Evolutionary conservation across 768 basidiomycete genomes (phyloP).

Genomic region (Clitopilus hobsonii): DNA sequence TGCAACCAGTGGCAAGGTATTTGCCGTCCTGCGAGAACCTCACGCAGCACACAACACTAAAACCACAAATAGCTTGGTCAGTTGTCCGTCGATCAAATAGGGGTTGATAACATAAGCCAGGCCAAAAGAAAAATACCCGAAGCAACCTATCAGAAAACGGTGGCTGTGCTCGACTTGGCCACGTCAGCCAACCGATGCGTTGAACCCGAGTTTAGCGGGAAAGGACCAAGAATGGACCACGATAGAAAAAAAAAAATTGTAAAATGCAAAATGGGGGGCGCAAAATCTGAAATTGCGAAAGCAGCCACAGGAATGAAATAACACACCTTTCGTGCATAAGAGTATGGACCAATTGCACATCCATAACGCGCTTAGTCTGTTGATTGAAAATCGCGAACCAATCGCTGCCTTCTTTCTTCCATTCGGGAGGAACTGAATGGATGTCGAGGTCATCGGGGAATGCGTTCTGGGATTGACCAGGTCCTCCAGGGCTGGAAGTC

Average conservation of each 20-base stretch:
- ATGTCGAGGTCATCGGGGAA: slow-evolving; percentile 44
- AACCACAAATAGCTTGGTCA: background rate
- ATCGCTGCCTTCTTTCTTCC: slow-evolving; percentile 71
- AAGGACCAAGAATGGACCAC: slow-evolving; percentile 2
- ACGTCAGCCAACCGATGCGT: slow-evolving; percentile 8
- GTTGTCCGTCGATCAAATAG: background rate
- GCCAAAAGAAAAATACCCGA: background rate
- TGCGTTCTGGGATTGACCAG: slow-evolving; percentile 10
- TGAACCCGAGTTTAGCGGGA: slow-evolving; percentile 5
- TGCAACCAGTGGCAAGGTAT: slow-evolving; percentile 92
- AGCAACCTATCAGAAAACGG: background rate
- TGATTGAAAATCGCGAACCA: slow-evolving; percentile 91
- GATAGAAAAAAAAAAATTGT: background rate
- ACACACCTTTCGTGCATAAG: slow-evolving; percentile 81
- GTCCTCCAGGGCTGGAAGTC: slow-evolving; percentile 13
- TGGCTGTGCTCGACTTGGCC: slow-evolving; percentile 2
- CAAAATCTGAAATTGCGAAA: background rate
- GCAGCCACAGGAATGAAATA: background rate
- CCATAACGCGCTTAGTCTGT: slow-evolving; percentile 69
- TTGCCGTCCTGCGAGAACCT: slow-evolving; percentile 92
- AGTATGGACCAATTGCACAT: slow-evolving; percentile 78
- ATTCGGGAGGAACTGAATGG: slow-evolving; percentile 40
- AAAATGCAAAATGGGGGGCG: background rate
- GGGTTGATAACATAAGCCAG: background rate
- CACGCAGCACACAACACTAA: slow-evolving; percentile 79